These are phyloP conservation scores for Krasilnikovozyma curviuscula DNA, from an alignment of 768 basidiomycete genomes.

Conservation along the genomic window DNA sequence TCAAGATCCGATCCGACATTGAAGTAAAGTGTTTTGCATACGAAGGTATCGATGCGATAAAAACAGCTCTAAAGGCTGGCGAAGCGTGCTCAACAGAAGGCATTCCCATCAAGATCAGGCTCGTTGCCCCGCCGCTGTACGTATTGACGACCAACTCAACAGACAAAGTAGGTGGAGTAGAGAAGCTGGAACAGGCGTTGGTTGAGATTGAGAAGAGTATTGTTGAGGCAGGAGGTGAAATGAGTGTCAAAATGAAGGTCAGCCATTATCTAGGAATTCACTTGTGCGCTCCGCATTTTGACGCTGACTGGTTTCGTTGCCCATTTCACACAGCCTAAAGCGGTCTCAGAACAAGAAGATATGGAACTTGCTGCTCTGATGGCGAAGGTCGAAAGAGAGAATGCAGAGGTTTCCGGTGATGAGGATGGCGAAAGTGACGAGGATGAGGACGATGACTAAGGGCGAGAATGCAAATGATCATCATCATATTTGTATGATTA, in stretches of 20 bases:
- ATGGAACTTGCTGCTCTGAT: constrained; percentile 91
- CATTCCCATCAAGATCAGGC: constrained; percentile 89
- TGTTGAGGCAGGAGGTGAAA: constrained; percentile 59
- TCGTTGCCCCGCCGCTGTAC: constrained; percentile 90
- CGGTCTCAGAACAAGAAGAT: constrained; percentile 92
- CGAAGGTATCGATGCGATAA: constrained; percentile 90
- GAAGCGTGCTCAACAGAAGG: constrained; percentile 66
- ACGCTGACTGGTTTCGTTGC: not conserved
- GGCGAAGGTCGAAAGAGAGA: constrained; percentile 83
- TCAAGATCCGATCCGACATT: constrained; percentile 95
- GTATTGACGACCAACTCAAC: constrained; percentile 91
- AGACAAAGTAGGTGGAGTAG: constrained; percentile 87
- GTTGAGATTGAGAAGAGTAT: constrained; percentile 73
- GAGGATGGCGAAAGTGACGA: constrained; percentile 47
- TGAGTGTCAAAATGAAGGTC: constrained; percentile 94
- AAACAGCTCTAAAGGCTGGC: constrained; percentile 70
- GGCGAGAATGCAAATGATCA: too few species aligned
- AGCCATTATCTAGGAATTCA: too few species aligned
- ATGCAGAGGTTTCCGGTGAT: constrained; percentile 88
- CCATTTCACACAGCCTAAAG: constrained; percentile 53
- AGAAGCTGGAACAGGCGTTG: constrained; percentile 80
- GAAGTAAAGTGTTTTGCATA: constrained; percentile 93
- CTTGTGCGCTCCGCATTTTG: not conserved
- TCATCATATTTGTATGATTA: too few species aligned
- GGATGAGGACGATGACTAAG: constrained; percentile 14